A percentile compares a stretch with the other conserved stretches of the same genome.
phyloP scores from a whole-genome alignment of 2,329 filamentous ascomycete genomes.

The Aspergillus viridinutans region DNA sequence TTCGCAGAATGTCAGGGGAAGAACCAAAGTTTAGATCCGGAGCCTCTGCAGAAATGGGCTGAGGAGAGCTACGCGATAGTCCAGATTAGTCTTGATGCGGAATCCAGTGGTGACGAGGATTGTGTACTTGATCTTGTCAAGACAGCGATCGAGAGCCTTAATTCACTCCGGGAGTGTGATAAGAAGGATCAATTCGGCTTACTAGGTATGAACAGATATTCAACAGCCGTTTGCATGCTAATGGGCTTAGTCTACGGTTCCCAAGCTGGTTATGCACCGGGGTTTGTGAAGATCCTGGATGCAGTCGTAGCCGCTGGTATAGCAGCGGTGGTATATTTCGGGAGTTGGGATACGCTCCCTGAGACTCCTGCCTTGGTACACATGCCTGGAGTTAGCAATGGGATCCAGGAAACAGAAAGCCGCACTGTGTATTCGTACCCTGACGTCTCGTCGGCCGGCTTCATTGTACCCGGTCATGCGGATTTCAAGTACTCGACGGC shows the following conservation, averaged over 20 bases:
- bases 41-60: constrained; percentile 63
- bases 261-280: constrained; percentile 16
- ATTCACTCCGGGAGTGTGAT: constrained; percentile 22
- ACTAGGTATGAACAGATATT: constrained; percentile 13
- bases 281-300: constrained; percentile 10
- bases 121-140: constrained; percentile 7
- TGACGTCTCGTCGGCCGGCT: constrained; percentile 41
- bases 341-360: constrained; percentile 10
- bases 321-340: constrained; percentile 16
- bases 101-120: constrained; percentile 9
- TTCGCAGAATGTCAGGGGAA: constrained; percentile 23
- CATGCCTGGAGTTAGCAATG: constrained; percentile 1
- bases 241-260: constrained; percentile 23
- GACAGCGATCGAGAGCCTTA: constrained; percentile 11
- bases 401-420: not conserved
- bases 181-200: constrained; percentile 15
- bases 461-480: constrained; percentile 48
- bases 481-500: constrained; percentile 54
- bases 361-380: constrained; percentile 14
- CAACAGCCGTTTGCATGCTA: not conserved
- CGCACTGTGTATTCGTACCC: constrained; percentile 40
- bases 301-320: not conserved
- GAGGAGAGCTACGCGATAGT: constrained; percentile 65
- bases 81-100: constrained; percentile 40
- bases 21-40: constrained; percentile 47